Percentiles rank a stretch among this genome's conserved stretches.
These are phyloP conservation scores for Colletotrichum simmondsii DNA, from an alignment of 2,329 filamentous ascomycete species.

Conservation along the genomic window DNA sequence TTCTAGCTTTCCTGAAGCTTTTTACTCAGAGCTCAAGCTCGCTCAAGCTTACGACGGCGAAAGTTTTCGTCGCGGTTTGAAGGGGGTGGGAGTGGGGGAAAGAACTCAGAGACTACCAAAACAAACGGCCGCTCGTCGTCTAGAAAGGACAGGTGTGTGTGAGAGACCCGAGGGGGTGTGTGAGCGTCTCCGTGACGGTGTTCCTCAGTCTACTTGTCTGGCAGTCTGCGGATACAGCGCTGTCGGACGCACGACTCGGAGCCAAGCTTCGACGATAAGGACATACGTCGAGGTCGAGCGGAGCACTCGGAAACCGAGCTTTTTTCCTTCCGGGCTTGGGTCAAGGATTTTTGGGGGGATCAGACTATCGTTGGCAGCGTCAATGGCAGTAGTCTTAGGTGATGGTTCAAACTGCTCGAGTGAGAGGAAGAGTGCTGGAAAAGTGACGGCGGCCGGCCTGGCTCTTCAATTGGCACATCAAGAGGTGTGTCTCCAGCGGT, in stretches of 20 bases:
- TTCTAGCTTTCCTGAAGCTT: neutral
- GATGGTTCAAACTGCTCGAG: neutral
- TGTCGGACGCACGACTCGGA: constrained; percentile 9
- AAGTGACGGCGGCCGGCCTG: neutral
- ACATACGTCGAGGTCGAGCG: neutral
- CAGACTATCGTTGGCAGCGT: neutral
- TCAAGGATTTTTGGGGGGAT: neutral
- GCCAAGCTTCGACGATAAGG: constrained; percentile 16
- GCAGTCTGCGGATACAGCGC: neutral
- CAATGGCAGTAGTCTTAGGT: neutral
- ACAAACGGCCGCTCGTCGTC: neutral
- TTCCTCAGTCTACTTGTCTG: too few relatives aligned
- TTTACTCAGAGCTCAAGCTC: neutral
- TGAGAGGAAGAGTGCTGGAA: neutral
- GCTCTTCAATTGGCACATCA: neutral
- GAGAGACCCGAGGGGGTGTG: neutral
- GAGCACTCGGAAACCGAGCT: constrained; percentile 23
- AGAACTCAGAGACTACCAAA: neutral
- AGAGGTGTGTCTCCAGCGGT: neutral
- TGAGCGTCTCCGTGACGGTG: too few relatives aligned
- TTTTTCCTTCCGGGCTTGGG: neutral
- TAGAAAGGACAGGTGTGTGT: too few relatives aligned
- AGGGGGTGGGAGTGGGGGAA: neutral
- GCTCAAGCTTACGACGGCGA: neutral
- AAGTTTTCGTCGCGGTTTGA: neutral